phyloP scores from a whole-genome alignment of 2,329 filamentous ascomycete genomes.

The Sodiomyces alkalinus region DNA sequence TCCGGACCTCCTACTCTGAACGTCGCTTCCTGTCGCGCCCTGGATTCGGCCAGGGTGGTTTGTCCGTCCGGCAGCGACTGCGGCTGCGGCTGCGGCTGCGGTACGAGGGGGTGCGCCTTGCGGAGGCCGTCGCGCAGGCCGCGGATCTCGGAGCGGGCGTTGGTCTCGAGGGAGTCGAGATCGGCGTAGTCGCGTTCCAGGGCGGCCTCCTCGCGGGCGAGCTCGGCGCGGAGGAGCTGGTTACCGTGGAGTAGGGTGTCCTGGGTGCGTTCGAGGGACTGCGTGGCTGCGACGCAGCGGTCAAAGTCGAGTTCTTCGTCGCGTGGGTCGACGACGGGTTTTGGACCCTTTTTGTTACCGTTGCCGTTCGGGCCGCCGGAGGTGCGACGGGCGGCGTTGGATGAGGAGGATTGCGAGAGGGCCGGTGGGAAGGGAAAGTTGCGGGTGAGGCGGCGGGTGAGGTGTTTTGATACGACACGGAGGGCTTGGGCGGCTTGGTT shows the following conservation, averaged over 20 bases:
- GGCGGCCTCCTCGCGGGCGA: slow-evolving; percentile 36
- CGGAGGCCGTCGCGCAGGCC: slow-evolving; percentile 32
- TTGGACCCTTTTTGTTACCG: no score
- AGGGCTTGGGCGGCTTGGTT: slow-evolving; percentile 41
- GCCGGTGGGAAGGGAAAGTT: slow-evolving; percentile 53
- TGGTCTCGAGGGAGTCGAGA: slow-evolving; percentile 35
- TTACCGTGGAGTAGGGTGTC: slow-evolving; percentile 48
- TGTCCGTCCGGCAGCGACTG: no score
- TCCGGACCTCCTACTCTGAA: no score
- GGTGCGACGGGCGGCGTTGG: slow-evolving; percentile 14
- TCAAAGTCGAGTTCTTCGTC: slow-evolving; percentile 52
- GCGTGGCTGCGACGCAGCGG: slow-evolving; percentile 43
- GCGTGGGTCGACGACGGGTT: slow-evolving; percentile 15
- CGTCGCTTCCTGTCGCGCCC: no score
- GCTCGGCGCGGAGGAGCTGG: slow-evolving; percentile 42
- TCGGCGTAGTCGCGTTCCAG: slow-evolving; percentile 39
- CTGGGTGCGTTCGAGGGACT: slow-evolving; percentile 39
- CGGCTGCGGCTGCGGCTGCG: slow-evolving; percentile 14
- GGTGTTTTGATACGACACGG: slow-evolving; percentile 34
- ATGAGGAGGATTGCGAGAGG: slow-evolving; percentile 10
- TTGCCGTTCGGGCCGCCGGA: no score
- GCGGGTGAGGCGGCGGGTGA: slow-evolving; percentile 41
- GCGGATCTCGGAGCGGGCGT: slow-evolving; percentile 37
- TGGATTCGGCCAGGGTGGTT: no score
- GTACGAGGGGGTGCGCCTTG: slow-evolving; percentile 34